These are phyloP conservation scores for Camelina laxa DNA, from an alignment of 345 rosid genomes.

Conservation along the genomic window DNA sequence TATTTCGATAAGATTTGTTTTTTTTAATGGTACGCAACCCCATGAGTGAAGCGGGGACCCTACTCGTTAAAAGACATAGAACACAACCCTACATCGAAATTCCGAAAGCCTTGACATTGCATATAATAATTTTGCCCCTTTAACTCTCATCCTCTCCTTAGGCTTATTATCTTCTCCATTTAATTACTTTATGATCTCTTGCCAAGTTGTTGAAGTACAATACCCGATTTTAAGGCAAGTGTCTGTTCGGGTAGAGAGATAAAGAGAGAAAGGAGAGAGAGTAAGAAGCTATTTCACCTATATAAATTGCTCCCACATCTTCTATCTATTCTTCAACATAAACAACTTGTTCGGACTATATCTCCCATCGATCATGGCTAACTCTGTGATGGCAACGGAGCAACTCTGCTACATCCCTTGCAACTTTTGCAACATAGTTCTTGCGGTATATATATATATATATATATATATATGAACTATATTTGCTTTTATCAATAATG, in stretches of 20 bases:
- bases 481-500: conserved; percentile 38
- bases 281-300: conserved; percentile 26
- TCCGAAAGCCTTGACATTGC: conserved; percentile 38
- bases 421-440: conserved; percentile 97
- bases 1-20: neutral
- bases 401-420: conserved; percentile 99
- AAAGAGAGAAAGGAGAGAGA: conserved; percentile 9
- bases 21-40: conserved; percentile 21
- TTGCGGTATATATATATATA: conserved; percentile 70
- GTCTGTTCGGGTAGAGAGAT: conserved; percentile 20
- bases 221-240: conserved; percentile 40
- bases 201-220: conserved; percentile 32
- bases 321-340: conserved; percentile 30
- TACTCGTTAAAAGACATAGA: conserved; percentile 42
- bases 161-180: conserved; percentile 31
- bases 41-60: conserved; percentile 32
- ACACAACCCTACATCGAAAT: conserved; percentile 43
- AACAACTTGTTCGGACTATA: conserved; percentile 11
- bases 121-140: conserved; percentile 34
- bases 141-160: conserved; percentile 41
- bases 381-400: conserved; percentile 52
- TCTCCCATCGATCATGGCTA: conserved; percentile 35
- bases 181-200: conserved; percentile 28
- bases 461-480: neutral
- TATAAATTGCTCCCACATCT: conserved; percentile 28